These are phyloP conservation scores for Bipolaris sorokiniana DNA, from an alignment of 2,329 filamentous ascomycete genomes.

Conservation along the genomic window DNA sequence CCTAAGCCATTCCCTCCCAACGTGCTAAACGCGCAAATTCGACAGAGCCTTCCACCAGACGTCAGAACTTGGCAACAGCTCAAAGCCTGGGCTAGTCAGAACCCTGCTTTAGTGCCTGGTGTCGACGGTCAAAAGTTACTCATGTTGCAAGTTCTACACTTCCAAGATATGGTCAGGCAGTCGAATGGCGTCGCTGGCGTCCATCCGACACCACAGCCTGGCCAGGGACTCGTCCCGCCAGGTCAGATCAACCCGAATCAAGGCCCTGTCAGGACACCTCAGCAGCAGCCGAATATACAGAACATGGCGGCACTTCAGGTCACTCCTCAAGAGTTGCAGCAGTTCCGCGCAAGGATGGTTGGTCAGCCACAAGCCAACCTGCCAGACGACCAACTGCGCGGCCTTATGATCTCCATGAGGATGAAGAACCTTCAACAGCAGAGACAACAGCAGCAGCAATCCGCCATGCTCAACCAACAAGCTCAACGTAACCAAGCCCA, in stretches of 20 bases:
- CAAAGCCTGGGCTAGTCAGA: conserved; percentile 60
- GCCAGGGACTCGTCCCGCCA: conserved; percentile 42
- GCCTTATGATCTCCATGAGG: conserved; percentile 35
- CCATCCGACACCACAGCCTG: conserved; percentile 30
- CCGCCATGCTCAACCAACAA: conserved; percentile 15
- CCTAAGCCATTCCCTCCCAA: conserved; percentile 39
- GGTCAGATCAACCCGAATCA: conserved; percentile 49
- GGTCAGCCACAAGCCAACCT: conserved; percentile 34
- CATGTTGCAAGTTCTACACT: conserved; percentile 52
- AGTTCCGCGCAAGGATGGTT: conserved; percentile 44
- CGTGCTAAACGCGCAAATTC: conserved; percentile 32
- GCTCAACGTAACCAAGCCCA: conserved; percentile 17
- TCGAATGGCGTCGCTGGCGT: conserved; percentile 25
- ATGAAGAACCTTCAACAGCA: conserved; percentile 33
- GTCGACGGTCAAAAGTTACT: conserved; percentile 40
- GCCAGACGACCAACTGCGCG: conserved; percentile 34
- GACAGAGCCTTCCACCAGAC: conserved; percentile 53
- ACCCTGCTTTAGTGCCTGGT: conserved; percentile 43
- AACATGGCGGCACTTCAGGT: conserved; percentile 37
- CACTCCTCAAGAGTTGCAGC: conserved; percentile 51
- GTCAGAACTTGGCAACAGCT: conserved; percentile 64
- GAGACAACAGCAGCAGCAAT: conserved; percentile 28
- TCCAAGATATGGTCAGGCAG: conserved; percentile 48
- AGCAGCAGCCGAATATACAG: conserved; percentile 38
- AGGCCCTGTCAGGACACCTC: conserved; percentile 34